Evolutionary conservation across 2,329 filamentous ascomycete genomes (phyloP).

Genomic region (Chrysoporthe cubensis): DNA sequence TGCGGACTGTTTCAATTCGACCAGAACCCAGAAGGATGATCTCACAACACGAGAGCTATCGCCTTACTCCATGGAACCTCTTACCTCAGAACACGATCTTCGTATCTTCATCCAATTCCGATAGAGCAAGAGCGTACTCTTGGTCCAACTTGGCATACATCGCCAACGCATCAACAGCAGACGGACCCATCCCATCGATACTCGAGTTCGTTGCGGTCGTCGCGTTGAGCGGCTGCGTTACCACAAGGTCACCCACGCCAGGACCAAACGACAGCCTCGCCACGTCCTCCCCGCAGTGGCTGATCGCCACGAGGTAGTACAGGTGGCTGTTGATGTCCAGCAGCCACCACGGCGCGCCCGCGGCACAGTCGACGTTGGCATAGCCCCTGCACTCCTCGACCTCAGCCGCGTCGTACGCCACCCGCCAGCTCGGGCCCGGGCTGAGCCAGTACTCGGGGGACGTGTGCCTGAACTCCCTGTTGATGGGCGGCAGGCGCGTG

Average conservation of each 20-base stretch:
- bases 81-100: conserved; percentile 10
- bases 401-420: conserved; percentile 15
- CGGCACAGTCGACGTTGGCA: conserved; percentile 12
- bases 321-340: conserved; percentile 16
- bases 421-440: conserved; percentile 4
- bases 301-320: conserved; percentile 21
- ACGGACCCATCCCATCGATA: not conserved
- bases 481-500: conserved; percentile 65
- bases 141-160: conserved; percentile 24
- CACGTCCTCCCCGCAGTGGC: conserved; percentile 11
- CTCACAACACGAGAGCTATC: not conserved
- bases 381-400: conserved; percentile 16
- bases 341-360: conserved; percentile 21
- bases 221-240: conserved; percentile 7
- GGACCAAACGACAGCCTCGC: conserved; percentile 7
- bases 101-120: not conserved
- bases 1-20: no score
- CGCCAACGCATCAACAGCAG: conserved; percentile 9
- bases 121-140: conserved; percentile 18
- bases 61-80: not conserved
- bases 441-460: conserved; percentile 71
- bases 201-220: conserved; percentile 17
- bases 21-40: not conserved
- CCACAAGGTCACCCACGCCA: not conserved
- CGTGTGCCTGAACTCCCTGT: conserved; percentile 66